Evolutionary conservation across 2,329 filamentous ascomycete species (phyloP).

Genomic region (Cytospora mali): DNA sequence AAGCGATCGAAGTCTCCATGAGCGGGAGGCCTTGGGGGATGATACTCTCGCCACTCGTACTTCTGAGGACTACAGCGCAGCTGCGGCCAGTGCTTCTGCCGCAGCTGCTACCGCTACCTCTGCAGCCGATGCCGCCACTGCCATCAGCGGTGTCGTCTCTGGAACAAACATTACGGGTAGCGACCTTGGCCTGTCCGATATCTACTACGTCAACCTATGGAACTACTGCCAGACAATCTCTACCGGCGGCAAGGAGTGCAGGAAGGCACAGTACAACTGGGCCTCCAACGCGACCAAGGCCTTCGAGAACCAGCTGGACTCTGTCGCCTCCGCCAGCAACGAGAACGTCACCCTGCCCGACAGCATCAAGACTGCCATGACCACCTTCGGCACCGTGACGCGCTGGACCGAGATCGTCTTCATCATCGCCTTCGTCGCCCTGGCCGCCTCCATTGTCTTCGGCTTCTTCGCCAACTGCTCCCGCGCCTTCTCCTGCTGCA

Average conservation of each 20-base stretch:
- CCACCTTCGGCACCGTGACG: conserved; percentile 71
- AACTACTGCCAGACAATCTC: conserved; percentile 74
- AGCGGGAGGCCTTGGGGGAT: conserved; percentile 26
- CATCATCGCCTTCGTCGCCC: conserved; percentile 70
- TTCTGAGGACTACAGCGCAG: conserved; percentile 7
- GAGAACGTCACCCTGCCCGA: conserved; percentile 67
- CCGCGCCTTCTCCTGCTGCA: conserved; percentile 78
- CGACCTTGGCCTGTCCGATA: conserved; percentile 67
- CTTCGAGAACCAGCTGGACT: conserved; percentile 57
- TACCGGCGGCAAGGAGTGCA: conserved; percentile 66
- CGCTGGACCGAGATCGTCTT: conserved; percentile 86
- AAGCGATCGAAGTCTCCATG: conserved; percentile 23
- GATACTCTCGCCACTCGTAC: conserved; percentile 37
- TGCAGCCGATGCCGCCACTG: neutral
- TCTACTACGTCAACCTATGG: conserved; percentile 84
- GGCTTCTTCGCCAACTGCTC: conserved; percentile 85
- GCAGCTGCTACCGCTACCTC: conserved; percentile 18
- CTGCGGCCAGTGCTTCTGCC: conserved; percentile 11
- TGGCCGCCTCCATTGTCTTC: conserved; percentile 71
- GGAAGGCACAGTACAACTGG: conserved; percentile 73
- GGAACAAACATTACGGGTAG: conserved; percentile 57
- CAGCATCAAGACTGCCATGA: conserved; percentile 67
- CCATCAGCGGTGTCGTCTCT: neutral
- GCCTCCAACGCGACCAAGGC: conserved; percentile 71
- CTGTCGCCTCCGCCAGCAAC: conserved; percentile 51